Evolutionary conservation across 768 basidiomycete genomes (phyloP), one percentile per base, ranked within the genome.

Genomic region (Pluteus cervinus): DNA sequence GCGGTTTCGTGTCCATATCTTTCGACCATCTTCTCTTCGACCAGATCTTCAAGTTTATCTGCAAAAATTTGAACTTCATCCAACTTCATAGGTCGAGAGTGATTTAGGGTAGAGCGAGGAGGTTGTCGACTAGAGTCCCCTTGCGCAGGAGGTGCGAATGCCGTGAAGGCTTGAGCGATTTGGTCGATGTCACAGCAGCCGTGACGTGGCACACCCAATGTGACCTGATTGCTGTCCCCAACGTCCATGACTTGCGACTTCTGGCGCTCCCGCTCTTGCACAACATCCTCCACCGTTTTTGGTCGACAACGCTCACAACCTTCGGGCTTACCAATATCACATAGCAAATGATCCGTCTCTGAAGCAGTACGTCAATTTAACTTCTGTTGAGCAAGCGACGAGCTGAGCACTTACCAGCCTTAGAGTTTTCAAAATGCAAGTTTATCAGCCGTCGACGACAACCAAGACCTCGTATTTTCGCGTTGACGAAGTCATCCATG

Each of bases 401-500:
- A n/a, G n/a, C n/a, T n/a, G n/a, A n/a, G n/a, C n/a, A n/a, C n/a
- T n/a, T n/a, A n/a, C n/a, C n/a, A n/a, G n/a, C n/a, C n/a, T n/a
- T n/a, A n/a, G n/a, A n/a, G n/a, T n/a, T n/a, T n/a, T n/a, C n/a
- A n/a, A n/a, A n/a, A n/a, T n/a, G n/a, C n/a, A n/a, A n/a, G n/a
- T n/a, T 21, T 5, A 35, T 14, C 22, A 24, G 33, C 20, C 25
- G 33, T 21, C 33, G 33, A 12, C 33, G 33, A 24, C 33, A 35
- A 24, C 33, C 33, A 12, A 35, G 22, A 23, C 6, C 20, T 4
- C 33, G 33, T 14, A 21, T 24, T 23, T 35, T 24, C 5, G 33
- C 33, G 20, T 35, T 35, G 18, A 35, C 20, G 21, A 35, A n/a
- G 25, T 35, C 33, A 18, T 35, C 33, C 22, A n/a, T n/a, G n/a